Evolutionary conservation across 306 rosid species (phyloP), one percentile per base, ranked within the genome.

Genomic region (Vicia faba): DNA sequence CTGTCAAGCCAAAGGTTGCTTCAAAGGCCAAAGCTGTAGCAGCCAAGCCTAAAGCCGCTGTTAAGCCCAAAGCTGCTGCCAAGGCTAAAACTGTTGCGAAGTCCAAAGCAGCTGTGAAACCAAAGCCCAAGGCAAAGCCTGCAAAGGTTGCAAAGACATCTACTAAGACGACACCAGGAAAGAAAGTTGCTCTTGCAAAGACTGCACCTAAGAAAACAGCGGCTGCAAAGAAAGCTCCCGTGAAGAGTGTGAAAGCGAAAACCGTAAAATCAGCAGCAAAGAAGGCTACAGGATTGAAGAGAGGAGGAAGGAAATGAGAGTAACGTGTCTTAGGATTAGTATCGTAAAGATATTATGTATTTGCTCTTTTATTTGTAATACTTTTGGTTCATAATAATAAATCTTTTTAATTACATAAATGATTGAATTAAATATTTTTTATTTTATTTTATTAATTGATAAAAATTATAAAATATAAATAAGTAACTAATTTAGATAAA

Each of bases 271-370:
- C 57, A 3, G 29, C 57, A 12, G 57, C 57, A 12, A 50, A 50
- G 57, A 50, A 50, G 7, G 57, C 11, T 18, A 8, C 57, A 9
- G 38, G 38, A 0, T 13, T 10, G 7, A 50, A 50, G 57, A 18
- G 57, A 50, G 57, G 57, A 0, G 57, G 57, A 50, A 18, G 57
- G 29, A 50, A 50, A 19, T 50, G 57, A 50, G 57, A 3, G 9
- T 31, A 0, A 5, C 1, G 1, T 31, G 36, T 31, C 8, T 1
- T 5, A 31, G 8, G 1, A 1, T 31, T 31, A 31, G 36, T 8
- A 31, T 31, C 2, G 36, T 31, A 31, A 31, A 31, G 36, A 5
- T 5, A 1, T 31, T n/a, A n/a, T n/a, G n/a, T n/a, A n/a, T n/a
- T n/a, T n/a, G n/a, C n/a, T n/a, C n/a, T n/a, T n/a, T n/a, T n/a